These are phyloP conservation scores for Mayamaea pseudoterrestris DNA, from an alignment of 108 stramenopile genomes.

Conservation along the genomic window DNA sequence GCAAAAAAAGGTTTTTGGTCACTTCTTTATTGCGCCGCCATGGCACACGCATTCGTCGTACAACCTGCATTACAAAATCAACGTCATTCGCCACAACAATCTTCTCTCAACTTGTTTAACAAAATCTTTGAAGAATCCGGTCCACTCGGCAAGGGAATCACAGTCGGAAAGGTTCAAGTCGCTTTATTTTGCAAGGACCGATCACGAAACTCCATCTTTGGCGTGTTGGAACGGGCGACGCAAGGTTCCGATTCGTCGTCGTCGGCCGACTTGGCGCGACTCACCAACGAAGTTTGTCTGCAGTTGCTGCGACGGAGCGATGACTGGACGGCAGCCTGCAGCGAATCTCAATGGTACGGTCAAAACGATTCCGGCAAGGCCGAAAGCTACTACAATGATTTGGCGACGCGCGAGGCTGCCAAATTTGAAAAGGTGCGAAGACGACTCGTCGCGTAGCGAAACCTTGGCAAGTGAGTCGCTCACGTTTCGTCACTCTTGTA, in stretches of 20 bases:
- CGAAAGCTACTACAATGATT: slow-evolving; percentile 53
- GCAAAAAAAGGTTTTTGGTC: too few relatives aligned
- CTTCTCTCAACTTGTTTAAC: slow-evolving; percentile 40
- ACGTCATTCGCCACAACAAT: too few relatives aligned
- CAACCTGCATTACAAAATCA: too few relatives aligned
- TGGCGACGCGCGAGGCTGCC: slow-evolving; percentile 53
- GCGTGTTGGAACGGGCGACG: slow-evolving; percentile 29
- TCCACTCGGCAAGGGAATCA: slow-evolving; percentile 71
- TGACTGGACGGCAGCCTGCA: slow-evolving; percentile 60
- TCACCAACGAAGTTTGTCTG: slow-evolving; percentile 57
- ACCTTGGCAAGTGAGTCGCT: too few relatives aligned
- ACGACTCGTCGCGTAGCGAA: too few relatives aligned
- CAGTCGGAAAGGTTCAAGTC: slow-evolving; percentile 70
- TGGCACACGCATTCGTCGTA: too few relatives aligned
- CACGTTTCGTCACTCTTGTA: too few relatives aligned
- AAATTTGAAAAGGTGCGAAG: slow-evolving; percentile 46
- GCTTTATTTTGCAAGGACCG: slow-evolving; percentile 40
- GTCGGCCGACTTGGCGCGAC: slow-evolving; percentile 32
- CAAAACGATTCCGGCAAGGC: slow-evolving; percentile 48
- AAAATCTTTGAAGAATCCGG: slow-evolving; percentile 74
- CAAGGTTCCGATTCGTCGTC: slow-evolving; percentile 18
- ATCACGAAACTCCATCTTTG: slow-evolving; percentile 36
- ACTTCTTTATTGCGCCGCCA: too few relatives aligned
- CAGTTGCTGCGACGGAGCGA: slow-evolving; percentile 46
- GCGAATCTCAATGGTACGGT: slow-evolving; percentile 51